Percentiles rank a stretch among this genome's conserved stretches.
Evolutionary conservation across 305 asterid genomes (phyloP).

Genomic region (Rubia balearica): DNA sequence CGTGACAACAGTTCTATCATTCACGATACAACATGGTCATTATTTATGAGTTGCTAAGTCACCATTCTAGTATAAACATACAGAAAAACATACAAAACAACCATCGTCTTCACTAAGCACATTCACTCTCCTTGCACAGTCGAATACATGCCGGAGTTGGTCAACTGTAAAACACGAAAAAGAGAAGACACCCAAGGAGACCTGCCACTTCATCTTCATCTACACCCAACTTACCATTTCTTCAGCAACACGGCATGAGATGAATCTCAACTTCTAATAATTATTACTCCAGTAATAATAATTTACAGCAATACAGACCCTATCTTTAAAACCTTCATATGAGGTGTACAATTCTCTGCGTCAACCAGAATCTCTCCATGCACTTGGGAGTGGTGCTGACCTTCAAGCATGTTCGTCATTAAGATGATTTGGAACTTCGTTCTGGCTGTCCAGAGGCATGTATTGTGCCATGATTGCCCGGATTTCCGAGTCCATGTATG

Average conservation of each 20-base stretch:
- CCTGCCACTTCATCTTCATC: conserved; percentile 18
- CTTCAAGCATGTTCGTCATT: conserved; percentile 59
- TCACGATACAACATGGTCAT: too few species aligned
- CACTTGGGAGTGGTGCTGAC: conserved; percentile 9
- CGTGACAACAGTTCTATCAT: too few species aligned
- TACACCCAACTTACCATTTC: conserved; percentile 19
- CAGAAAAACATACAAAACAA: background rate
- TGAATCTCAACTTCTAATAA: conserved; percentile 16
- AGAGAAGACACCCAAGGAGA: conserved; percentile 20
- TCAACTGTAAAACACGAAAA: background rate
- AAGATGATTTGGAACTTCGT: conserved; percentile 56
- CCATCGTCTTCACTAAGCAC: background rate
- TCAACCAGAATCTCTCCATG: conserved; percentile 20
- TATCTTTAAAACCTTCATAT: conserved; percentile 38
- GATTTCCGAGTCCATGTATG: conserved; percentile 93
- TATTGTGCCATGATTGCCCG: conserved; percentile 96
- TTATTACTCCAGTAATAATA: conserved; percentile 31
- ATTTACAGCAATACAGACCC: conserved; percentile 26
- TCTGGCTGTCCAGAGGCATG: conserved; percentile 90
- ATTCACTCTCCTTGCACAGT: conserved; percentile 11
- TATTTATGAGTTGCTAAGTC: background rate
- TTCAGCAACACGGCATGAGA: conserved; percentile 17
- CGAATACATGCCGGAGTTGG: conserved; percentile 24
- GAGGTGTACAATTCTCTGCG: conserved; percentile 26
- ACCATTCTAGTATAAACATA: background rate